These are phyloP conservation scores for Arabis alpina DNA, from an alignment of 345 rosid genomes.

Conservation along the genomic window DNA sequence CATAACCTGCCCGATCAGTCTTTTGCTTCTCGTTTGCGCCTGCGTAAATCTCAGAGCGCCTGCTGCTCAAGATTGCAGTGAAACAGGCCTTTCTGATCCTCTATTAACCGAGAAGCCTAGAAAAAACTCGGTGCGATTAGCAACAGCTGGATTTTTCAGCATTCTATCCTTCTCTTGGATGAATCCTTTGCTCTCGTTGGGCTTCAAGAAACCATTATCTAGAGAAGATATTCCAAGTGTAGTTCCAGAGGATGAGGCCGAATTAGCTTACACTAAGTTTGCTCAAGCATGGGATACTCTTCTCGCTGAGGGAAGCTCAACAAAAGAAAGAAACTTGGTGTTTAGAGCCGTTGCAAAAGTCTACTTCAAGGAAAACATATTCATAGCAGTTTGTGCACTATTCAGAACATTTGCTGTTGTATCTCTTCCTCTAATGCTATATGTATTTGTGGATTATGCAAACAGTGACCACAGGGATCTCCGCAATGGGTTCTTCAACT, in stretches of 20 bases:
- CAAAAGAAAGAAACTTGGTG: conserved; percentile 49
- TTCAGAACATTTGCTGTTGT: conserved; percentile 55
- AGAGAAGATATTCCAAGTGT: conserved; percentile 66
- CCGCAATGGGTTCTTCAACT: conserved; percentile 51
- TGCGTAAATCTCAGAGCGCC: conserved; percentile 46
- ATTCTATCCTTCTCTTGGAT: conserved; percentile 67
- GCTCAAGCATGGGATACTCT: conserved; percentile 55
- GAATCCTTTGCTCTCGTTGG: conserved; percentile 60
- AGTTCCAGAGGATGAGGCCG: conserved; percentile 61
- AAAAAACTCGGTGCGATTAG: conserved; percentile 39
- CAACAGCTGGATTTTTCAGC: conserved; percentile 56
- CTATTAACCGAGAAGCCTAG: conserved; percentile 44
- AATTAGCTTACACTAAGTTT: conserved; percentile 57
- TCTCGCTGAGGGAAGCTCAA: conserved; percentile 38
- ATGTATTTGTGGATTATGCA: conserved; percentile 63
- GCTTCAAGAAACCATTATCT: conserved; percentile 59
- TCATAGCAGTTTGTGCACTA: conserved; percentile 53
- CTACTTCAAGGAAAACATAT: conserved; percentile 59
- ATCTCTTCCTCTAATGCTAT: conserved; percentile 64
- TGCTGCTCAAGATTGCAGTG: conserved; percentile 22
- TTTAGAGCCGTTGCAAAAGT: conserved; percentile 53
- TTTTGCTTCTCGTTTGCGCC: conserved; percentile 62
- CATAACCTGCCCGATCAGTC: conserved; percentile 53
- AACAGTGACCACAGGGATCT: conserved; percentile 48
- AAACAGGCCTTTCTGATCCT: conserved; percentile 51